Percentiles rank a stretch among this genome's conserved stretches.
Evolutionary conservation across 176 grass and related monocot genomes (phyloP).

Genomic region (Areca catechu): DNA sequence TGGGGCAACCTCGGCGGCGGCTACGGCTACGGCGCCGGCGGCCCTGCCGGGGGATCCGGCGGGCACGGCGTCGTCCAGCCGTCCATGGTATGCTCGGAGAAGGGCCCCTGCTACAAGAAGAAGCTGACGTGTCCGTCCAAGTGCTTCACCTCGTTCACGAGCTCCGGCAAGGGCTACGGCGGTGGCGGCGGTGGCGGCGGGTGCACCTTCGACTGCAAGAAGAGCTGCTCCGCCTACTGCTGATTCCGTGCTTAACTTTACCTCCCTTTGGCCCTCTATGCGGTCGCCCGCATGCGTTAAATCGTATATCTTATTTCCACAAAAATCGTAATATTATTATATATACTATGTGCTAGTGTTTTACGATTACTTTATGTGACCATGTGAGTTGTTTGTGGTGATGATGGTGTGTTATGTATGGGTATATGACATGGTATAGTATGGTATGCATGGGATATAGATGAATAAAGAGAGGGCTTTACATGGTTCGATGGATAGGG

Average conservation of each 20-base stretch:
- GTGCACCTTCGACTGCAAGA: slow-evolving; percentile 53
- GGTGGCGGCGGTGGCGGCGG: slow-evolving; percentile 45
- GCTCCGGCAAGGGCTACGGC: slow-evolving; percentile 23
- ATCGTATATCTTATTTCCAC: too few relatives aligned
- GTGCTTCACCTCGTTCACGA: slow-evolving; percentile 54
- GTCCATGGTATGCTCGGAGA: slow-evolving; percentile 38
- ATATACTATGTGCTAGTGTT: too few relatives aligned
- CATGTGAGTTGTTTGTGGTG: too few relatives aligned
- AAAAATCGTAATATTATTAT: too few relatives aligned
- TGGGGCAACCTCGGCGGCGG: slow-evolving; percentile 49
- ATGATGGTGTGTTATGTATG: too few relatives aligned
- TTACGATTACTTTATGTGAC: too few relatives aligned
- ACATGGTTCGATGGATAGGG: too few relatives aligned
- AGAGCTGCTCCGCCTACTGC: slow-evolving; percentile 43
- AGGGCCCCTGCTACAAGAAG: slow-evolving; percentile 42
- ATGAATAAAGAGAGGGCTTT: too few relatives aligned
- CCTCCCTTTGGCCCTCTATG: too few relatives aligned
- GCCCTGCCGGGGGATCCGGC: slow-evolving; percentile 25
- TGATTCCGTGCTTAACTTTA: neutral
- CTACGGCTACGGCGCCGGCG: slow-evolving; percentile 18
- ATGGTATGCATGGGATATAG: too few relatives aligned
- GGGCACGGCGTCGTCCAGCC: slow-evolving; percentile 27
- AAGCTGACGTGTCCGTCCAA: slow-evolving; percentile 35
- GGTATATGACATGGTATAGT: too few relatives aligned
- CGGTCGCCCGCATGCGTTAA: too few relatives aligned